These are phyloP conservation scores for Neostapfia colusana DNA, from an alignment of 176 grass and related monocot species.

Conservation along the genomic window DNA sequence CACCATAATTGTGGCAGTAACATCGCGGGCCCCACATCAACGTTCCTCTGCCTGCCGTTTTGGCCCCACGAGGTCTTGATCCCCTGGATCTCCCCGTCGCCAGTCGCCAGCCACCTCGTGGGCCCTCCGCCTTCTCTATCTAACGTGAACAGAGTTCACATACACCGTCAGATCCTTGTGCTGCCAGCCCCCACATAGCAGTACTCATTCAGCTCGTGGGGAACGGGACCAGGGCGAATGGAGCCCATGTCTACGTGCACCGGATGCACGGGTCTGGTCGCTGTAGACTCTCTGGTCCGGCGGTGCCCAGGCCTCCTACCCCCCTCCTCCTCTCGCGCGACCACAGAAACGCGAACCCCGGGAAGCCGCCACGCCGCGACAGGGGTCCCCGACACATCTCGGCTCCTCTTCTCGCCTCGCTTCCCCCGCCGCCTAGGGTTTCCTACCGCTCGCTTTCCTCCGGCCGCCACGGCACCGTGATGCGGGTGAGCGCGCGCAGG, in stretches of 20 bases:
- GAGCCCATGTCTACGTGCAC: not conserved
- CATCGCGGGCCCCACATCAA: not conserved
- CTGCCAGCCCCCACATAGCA: not conserved
- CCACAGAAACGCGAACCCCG: not conserved
- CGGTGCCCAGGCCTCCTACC: not conserved
- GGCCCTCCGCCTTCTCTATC: not conserved
- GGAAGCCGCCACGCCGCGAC: slow-evolving; percentile 34
- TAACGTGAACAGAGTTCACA: not conserved
- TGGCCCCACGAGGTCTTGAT: slow-evolving; percentile 1
- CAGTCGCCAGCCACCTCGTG: not conserved
- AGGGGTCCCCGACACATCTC: not conserved
- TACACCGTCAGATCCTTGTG: not conserved
- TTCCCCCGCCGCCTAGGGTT: slow-evolving; percentile 43
- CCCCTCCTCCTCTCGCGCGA: not conserved
- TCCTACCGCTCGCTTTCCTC: not conserved
- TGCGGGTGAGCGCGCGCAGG: slow-evolving; percentile 35
- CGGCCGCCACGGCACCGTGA: slow-evolving; percentile 1
- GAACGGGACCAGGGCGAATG: not conserved
- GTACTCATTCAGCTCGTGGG: not conserved
- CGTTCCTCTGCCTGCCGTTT: not conserved
- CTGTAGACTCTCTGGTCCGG: not conserved
- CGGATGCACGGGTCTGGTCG: not conserved
- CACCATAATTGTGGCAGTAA: not conserved
- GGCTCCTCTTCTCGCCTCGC: slow-evolving; percentile 27
- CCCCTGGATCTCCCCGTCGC: not conserved